Evolutionary conservation across 2,329 filamentous ascomycete genomes (phyloP), one percentile per base, ranked within the genome.

Genomic region (Pseudogymnoascus sp.): DNA sequence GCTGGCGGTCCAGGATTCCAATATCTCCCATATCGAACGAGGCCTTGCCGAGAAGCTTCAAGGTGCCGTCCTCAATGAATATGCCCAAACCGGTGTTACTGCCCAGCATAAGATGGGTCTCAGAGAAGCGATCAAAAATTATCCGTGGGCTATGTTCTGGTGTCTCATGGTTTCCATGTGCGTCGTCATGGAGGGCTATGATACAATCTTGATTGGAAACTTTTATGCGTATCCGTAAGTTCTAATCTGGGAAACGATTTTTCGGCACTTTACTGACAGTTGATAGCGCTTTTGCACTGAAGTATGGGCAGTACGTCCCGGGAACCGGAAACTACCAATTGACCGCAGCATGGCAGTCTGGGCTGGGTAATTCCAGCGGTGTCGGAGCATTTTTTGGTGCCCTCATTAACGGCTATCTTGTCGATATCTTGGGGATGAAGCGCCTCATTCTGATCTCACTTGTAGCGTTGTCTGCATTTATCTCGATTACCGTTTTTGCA

Each of bases 401-500:
- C 31, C 62, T 79, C 61, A 37, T 78, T 4, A 79, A 80, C 69
- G 79, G 79, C 16, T 79, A 73, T 67, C 70, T 78, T 7, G 77
- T 78, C 0, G 71, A 73, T 25, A 73, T 69, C 61, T 79, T 73
- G 66, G 81, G 81, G 1, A 79, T 81, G 61, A 76, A 78, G 51
- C 74, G 72, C 62, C 77, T 80, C 0, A 74, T 81, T 68, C 77
- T 82, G 48, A 65, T 68, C 34, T 74, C 75, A 3, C 73, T 82
- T n/a, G 71, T 73, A 19, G 75, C 75, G 66, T 70, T 83, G 34
- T 71, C 73, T 5, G 75, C 69, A 8, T 79, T 79, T 67, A 77
- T 82, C 68, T 82, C 81, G 67, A 73, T 83, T 64, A 73, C 76
- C 34, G 80, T 83, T 73, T 83, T 82, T 62, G 78, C 80, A 0